These are phyloP conservation scores for Singerocomus inundabilis DNA, from an alignment of 1,284 basidiomycete genomes.

Conservation along the genomic window DNA sequence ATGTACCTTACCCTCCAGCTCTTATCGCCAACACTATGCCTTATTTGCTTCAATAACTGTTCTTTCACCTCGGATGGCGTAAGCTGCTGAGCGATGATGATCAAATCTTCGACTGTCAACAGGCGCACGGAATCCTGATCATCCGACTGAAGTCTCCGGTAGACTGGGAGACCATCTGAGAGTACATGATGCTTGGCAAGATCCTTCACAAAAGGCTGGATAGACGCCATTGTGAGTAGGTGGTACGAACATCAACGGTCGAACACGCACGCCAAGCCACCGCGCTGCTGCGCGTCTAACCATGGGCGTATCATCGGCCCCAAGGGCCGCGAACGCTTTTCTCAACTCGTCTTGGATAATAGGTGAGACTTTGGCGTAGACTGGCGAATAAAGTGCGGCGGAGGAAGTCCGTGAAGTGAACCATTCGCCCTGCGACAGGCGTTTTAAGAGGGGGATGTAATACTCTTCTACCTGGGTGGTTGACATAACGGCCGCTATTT, in stretches of 20 bases:
- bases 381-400: constrained; percentile 91
- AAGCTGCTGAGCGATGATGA: constrained; percentile 87
- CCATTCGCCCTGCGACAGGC: constrained; percentile 95
- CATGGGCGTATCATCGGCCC: constrained; percentile 98
- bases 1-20: constrained; percentile 99
- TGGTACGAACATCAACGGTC: background rate
- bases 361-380: constrained; percentile 78
- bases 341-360: constrained; percentile 87
- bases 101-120: constrained; percentile 94
- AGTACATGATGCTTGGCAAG: constrained; percentile 79
- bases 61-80: constrained; percentile 87
- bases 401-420: constrained; percentile 99
- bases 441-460: constrained; percentile 90
- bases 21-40: constrained; percentile 89
- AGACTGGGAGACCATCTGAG: constrained; percentile 88
- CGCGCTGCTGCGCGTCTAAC: constrained; percentile 96
- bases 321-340: constrained; percentile 81
- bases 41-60: constrained; percentile 86
- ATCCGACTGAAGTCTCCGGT: constrained; percentile 92
- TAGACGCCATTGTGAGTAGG: constrained; percentile 7
- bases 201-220: constrained; percentile 74
- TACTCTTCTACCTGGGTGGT: constrained; percentile 84
- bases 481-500: constrained; percentile 80
- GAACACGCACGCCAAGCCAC: constrained; percentile 82
- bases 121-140: constrained; percentile 99